These are phyloP conservation scores for Polyporus arcularius DNA, from an alignment of 768 basidiomycete species.

Conservation along the genomic window DNA sequence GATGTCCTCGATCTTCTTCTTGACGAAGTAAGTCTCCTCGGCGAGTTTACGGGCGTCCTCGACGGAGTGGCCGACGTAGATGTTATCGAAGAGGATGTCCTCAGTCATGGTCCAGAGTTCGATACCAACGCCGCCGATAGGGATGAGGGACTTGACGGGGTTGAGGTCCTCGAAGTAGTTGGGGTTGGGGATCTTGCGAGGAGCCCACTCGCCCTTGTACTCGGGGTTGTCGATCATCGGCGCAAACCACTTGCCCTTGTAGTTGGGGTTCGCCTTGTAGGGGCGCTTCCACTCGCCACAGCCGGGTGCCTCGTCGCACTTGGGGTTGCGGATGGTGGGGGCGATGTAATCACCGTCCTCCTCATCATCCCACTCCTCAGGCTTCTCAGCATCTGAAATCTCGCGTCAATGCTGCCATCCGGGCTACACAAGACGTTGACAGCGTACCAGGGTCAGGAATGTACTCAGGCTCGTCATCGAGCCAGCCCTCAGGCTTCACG, in stretches of 20 bases:
- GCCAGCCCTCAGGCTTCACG: conserved; percentile 92
- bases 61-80: conserved; percentile 90
- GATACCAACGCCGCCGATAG: conserved; percentile 95
- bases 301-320: conserved; percentile 85
- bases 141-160: conserved; percentile 80
- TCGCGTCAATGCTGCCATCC: not conserved
- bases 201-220: conserved; percentile 95
- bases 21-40: conserved; percentile 86
- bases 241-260: conserved; percentile 98
- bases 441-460: conserved; percentile 84
- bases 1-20: conserved; percentile 79
- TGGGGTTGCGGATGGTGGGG: conserved; percentile 87
- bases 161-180: conserved; percentile 84
- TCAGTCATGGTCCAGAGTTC: conserved; percentile 99
- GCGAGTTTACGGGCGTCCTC: conserved; percentile 85
- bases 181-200: conserved; percentile 90
- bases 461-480: conserved; percentile 78
- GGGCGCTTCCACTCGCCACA: conserved; percentile 95
- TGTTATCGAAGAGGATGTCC: conserved; percentile 90
- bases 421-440: not conserved
- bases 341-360: conserved; percentile 99
- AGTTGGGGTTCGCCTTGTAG: conserved; percentile 86
- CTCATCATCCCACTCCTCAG: conserved; percentile 99
- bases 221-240: conserved; percentile 96
- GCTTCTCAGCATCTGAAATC: conserved; percentile 79